phyloP scores from a whole-genome alignment of 192 early-diverging fungal genomes.

The Coemansia sp. region DNA sequence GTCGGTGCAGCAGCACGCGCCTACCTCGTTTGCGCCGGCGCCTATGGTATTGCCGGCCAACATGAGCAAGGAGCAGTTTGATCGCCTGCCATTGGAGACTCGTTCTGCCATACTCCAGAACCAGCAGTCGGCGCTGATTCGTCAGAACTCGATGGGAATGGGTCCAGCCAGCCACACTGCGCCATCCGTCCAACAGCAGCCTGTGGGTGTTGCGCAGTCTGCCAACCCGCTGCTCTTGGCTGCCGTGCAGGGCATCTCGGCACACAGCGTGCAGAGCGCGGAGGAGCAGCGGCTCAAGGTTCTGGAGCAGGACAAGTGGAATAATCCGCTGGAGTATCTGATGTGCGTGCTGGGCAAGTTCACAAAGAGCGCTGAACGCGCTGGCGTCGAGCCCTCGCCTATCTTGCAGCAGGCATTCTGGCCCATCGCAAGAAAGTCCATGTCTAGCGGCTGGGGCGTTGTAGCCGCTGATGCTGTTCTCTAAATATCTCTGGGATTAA shows the following conservation, averaged over 20 bases:
- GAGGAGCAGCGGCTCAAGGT: slow-evolving; percentile 36
- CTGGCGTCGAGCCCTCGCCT: slow-evolving; percentile 46
- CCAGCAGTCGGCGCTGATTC: slow-evolving; percentile 41
- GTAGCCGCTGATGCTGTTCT: slow-evolving; percentile 45
- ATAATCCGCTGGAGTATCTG: slow-evolving; percentile 49
- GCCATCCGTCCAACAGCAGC: slow-evolving; percentile 19
- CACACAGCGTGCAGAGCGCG: slow-evolving; percentile 11
- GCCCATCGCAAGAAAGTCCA: slow-evolving; percentile 49
- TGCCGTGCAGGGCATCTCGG: slow-evolving; percentile 17
- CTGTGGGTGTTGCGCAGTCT: not conserved
- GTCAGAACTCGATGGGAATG: slow-evolving; percentile 38
- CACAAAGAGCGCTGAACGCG: slow-evolving; percentile 37
- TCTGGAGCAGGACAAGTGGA: slow-evolving; percentile 54
- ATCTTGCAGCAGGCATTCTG: slow-evolving; percentile 57
- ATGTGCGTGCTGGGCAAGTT: slow-evolving; percentile 54
- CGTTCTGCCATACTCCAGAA: slow-evolving; percentile 32
- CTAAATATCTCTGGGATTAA: not conserved
- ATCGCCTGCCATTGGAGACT: slow-evolving; percentile 28
- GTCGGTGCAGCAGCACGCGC: slow-evolving; percentile 7
- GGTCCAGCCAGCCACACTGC: not conserved
- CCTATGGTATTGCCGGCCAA: slow-evolving; percentile 38
- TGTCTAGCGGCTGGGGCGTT: slow-evolving; percentile 46
- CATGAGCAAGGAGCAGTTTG: slow-evolving; percentile 46
- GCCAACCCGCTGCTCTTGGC: slow-evolving; percentile 28
- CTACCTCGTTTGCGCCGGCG: slow-evolving; percentile 30